Base-by-base conservation (phyloP, 2,329 filamentous ascomycete species). In the Colletotrichum sp. region DNA sequence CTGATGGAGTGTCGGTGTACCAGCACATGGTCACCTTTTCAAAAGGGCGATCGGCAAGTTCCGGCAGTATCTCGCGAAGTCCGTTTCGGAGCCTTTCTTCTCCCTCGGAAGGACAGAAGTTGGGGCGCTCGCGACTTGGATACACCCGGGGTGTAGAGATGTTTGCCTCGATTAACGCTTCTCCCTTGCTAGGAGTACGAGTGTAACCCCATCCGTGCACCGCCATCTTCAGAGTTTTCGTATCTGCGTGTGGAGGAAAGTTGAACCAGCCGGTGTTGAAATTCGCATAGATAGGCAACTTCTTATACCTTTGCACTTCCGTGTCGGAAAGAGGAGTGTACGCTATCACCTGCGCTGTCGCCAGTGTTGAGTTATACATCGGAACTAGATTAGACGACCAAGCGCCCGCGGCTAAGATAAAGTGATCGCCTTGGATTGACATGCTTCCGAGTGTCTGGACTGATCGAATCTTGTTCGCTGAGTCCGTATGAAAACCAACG, bases 281-380 rank as follows among this genome's bases (percentile, higher is more conserved):
- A 79, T 92, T 90, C 55, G 92, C 84, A 21, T 91, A 83, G 8
- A 93, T 92, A 0, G 93, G 93, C 79, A 90, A 88, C 18, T 87
- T 81, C 58, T 83, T 84, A 13, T 94, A 84, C 3, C 81, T 82
- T 2, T 82, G 80, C 80, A 92, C 88, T 82, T 95, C 93, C 4
- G 87, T 86, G 6, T 87, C 80, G 0, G 89, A 90, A 65, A 95
- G 87, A 66, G 88, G 86, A 75, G 94, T 87, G 83, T 94, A 95
- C 0, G 89, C 91, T n/a, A 95, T 83, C 1, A 89, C 88, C 77
- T 95, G 93, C 2, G 92, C 93, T 0, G 92, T 93, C 1, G 92
- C 90, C 70, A 90, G 88, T 30, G 89, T 90, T n/a, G 91, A 88
- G 60, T 93, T 92, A 30, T 89, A 87, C 2, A 94, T 85, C 79